Conservation (phyloP, 768 basidiomycete species). For the Pleurotus tuoliensis region DNA sequence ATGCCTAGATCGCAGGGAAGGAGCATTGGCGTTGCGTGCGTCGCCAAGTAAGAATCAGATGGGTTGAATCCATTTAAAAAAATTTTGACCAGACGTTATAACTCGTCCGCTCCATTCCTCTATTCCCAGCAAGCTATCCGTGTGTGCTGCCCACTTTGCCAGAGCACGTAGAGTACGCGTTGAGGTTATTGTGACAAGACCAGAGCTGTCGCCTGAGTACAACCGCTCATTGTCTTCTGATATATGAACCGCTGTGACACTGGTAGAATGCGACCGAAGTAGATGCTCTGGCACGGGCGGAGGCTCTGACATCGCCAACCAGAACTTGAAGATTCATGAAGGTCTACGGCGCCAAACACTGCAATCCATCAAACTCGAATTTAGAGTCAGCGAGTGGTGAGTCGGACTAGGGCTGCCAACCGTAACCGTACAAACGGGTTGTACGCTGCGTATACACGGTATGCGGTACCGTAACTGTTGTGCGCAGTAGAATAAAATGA, state of each 20-base stretch:
- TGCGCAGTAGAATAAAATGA: too few species aligned
- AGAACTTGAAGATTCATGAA: too few species aligned
- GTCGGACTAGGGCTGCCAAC: too few species aligned
- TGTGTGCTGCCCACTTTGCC: constrained; percentile 75
- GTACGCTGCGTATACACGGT: too few species aligned
- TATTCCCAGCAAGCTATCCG: constrained; percentile 70
- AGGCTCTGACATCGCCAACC: too few species aligned
- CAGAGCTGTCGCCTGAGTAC: constrained; percentile 83
- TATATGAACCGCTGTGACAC: constrained; percentile 57
- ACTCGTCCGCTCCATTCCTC: constrained; percentile 66
- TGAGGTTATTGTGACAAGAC: constrained; percentile 73
- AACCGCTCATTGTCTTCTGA: constrained; percentile 75
- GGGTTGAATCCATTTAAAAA: background rate
- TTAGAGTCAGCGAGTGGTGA: too few species aligned
- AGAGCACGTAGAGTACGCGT: constrained; percentile 73
- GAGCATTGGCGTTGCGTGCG: background rate
- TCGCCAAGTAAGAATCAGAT: background rate
- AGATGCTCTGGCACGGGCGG: constrained; percentile 67
- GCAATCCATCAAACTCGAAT: too few species aligned
- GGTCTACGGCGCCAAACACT: too few species aligned
- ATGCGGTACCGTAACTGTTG: too few species aligned
- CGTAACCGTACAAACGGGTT: too few species aligned
- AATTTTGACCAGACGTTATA: constrained; percentile 61
- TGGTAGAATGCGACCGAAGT: constrained; percentile 66
- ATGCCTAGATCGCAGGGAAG: constrained; percentile 46